Base-by-base conservation (phyloP, 2,329 filamentous ascomycete genomes). In the Daldinia sp. region DNA sequence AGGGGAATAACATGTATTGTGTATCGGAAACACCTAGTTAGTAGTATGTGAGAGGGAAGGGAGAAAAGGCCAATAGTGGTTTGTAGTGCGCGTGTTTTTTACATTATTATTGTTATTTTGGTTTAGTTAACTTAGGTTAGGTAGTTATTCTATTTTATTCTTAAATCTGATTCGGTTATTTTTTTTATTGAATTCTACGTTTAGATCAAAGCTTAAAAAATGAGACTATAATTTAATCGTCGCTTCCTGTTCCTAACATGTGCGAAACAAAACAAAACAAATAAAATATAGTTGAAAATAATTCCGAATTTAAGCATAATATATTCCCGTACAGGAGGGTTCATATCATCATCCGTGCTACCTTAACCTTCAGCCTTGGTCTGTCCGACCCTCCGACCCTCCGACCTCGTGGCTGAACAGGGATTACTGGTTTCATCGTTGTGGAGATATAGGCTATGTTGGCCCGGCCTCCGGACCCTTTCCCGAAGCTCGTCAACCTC, bases 391-490 rank as follows among this genome's bases (percentile, higher is more conserved):
- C 30, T 35, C 48, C 25, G 30, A 50, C 47, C 47, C 29, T 34
- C 47, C 47, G 37, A 57, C 55, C 60, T 67, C 64, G 61, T 67
- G 64, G 64, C 51, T 43, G 13, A 15, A 59, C 64, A 67, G 47
- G 64, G 61, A 59, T 67, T 49, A 9, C 30, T 4, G 25, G 57
- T 67, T 67, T 64, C 64, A 61, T 60, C 41, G 32, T 21, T 8
- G 57, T 59, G 64, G 57, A 61, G 61, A 45, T 56, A 49, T 53
- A 19, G 15, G 47, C 7, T 10, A 21, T 5, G 23, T 35, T 43
- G 55, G 10, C 48, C 57, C 49, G 45, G 30, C 30, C 43, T 58
- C 39, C 56, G 64, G 60, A 55, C 4, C 50, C 53, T 37, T 55
- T 53, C 54, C 60, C 56, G 55, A 56, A 61, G 50, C 43, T 13